A percentile compares a stretch with the other conserved stretches of the same genome.
Conservation (phyloP, 129 eudicot genomes). For the Sambucus nigra region DNA sequence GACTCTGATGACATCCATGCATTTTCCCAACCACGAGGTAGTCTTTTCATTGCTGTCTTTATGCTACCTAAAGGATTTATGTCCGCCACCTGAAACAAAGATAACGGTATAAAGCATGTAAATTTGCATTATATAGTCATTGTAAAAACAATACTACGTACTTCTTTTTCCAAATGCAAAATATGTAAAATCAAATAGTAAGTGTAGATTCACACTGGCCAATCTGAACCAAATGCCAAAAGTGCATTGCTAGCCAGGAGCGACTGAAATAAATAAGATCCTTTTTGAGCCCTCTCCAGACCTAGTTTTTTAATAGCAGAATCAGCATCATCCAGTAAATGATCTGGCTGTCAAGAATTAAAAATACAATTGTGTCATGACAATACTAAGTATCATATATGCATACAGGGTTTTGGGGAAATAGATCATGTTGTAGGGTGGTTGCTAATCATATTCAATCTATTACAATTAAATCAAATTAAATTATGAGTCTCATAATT, state of each 20-base stretch:
- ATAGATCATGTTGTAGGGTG: not conserved
- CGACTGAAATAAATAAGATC: slow-evolving; percentile 73
- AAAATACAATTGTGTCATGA: not conserved
- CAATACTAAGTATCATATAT: no score
- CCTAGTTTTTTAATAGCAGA: slow-evolving; percentile 79
- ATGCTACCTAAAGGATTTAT: slow-evolving; percentile 76
- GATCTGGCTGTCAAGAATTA: slow-evolving; percentile 76
- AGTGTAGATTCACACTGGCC: slow-evolving; percentile 67
- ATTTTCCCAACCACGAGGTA: slow-evolving; percentile 74
- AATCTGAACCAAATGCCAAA: slow-evolving; percentile 96
- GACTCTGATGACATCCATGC: slow-evolving; percentile 81
- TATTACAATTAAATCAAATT: not conserved
- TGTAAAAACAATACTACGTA: slow-evolving; percentile 3
- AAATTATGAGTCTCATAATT: not conserved
- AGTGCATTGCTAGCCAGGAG: slow-evolving; percentile 47
- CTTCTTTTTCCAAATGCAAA: not conserved
- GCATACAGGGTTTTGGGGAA: not conserved
- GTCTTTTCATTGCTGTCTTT: slow-evolving; percentile 63
- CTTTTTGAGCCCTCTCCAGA: slow-evolving; percentile 47
- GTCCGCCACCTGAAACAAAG: slow-evolving; percentile 64
- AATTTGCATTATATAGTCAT: not conserved
- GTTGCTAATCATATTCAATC: not conserved
- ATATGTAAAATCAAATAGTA: not conserved
- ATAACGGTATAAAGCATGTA: slow-evolving; percentile 2
- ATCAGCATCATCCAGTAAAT: slow-evolving; percentile 81